Percentiles rank a stretch among this genome's conserved stretches.
Evolutionary conservation across 768 basidiomycete genomes (phyloP).

Genomic region (Dentipellis sp.): DNA sequence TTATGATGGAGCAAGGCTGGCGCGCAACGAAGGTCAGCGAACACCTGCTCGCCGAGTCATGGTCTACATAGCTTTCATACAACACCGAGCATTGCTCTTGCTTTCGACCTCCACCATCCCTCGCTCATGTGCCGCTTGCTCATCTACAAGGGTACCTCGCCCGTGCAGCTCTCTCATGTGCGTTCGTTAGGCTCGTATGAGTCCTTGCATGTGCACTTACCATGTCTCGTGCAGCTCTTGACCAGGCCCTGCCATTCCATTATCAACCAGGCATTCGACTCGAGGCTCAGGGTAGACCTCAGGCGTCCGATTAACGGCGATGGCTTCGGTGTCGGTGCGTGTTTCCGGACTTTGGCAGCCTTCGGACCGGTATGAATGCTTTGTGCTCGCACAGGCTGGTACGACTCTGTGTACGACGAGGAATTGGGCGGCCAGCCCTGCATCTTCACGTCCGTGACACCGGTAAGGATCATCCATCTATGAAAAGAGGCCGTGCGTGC

Average conservation of each 20-base stretch:
- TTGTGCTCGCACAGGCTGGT: slow-evolving; percentile 60
- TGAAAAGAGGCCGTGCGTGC: background rate
- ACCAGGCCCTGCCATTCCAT: slow-evolving; percentile 93
- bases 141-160: slow-evolving; percentile 92
- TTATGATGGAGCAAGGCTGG: background rate
- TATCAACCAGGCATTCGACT: slow-evolving; percentile 96
- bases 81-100: background rate
- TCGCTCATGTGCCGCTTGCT: slow-evolving; percentile 75
- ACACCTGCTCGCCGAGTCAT: background rate
- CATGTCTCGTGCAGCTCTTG: slow-evolving; percentile 45
- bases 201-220: background rate
- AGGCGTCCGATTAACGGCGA: slow-evolving; percentile 89
- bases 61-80: background rate
- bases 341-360: background rate
- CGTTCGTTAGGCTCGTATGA: slow-evolving; percentile 15
- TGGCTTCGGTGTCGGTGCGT: slow-evolving; percentile 89
- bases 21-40: background rate
- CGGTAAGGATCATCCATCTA: slow-evolving; percentile 41
- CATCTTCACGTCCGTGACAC: slow-evolving; percentile 92
- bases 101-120: background rate
- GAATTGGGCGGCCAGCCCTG: slow-evolving; percentile 85
- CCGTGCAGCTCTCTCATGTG: slow-evolving; percentile 85
- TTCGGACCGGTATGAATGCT: background rate
- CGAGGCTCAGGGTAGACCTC: slow-evolving; percentile 72
- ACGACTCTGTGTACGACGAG: slow-evolving; percentile 77